Base-by-base conservation (phyloP, 805 yeast genomes). In the Myxozyma neglecta region DNA sequence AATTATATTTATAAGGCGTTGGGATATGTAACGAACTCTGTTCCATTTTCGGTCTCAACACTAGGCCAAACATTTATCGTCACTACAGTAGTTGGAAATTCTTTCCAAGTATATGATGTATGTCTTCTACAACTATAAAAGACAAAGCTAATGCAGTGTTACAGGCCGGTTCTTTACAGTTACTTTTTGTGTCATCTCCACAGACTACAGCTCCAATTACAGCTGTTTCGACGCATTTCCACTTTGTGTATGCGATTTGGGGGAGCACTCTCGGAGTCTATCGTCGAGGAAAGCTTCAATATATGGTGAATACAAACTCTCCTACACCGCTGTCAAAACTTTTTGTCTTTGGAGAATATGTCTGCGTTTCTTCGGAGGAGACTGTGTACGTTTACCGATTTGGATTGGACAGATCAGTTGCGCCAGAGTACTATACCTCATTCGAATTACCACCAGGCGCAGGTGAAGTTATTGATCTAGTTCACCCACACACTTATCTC, bases 41-140 rank as follows among this genome's bases (percentile, higher is more conserved):
- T 81, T 1, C 98, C 98, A 2, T 90, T 92, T 72, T 89, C 97
- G 6, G 79, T 90, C 20, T 96, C 98, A 34, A 85, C 93, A 1
- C 80, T 93, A 61, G 99, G 99, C 56, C 81, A 89, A 14, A 85
- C 96, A 0, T 92, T 88, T 70, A 88, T 92, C 70, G 84, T 90
- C 44, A 96, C 87, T 16, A 93, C 98, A 0, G 85, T 89, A 49
- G 97, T 94, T 24, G 98, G 97, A 2, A 81, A 85, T 56, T 81
- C 93, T 0, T 90, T 94, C 77, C 98, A 93, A 74, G 90, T 94
- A 35, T 94, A 89, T 71, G 99, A 94, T 76, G 97, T 65, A 44
- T 20, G 76, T 59, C 5, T 29, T 10, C 7, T 10, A 24, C 24
- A 3, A 14, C 37, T 5, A 11, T 20, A 43, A 34, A 45, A 24